Conservation (phyloP, 208 protist genomes). For the Trypanosoma caninum region DNA sequence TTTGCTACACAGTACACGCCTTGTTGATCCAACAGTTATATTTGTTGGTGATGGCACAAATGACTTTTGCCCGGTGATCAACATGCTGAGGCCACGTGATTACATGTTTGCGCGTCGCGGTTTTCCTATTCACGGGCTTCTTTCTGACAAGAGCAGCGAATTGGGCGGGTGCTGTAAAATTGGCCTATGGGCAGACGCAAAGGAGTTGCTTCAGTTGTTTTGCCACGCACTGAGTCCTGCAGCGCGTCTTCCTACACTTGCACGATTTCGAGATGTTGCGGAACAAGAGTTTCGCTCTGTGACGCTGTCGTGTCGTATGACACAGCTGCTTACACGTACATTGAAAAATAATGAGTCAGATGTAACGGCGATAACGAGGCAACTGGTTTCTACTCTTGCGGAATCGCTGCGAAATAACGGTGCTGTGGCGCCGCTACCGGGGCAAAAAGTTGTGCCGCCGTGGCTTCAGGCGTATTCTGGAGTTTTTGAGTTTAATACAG, state of each 20-base stretch:
- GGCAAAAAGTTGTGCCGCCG: constrained; percentile 42
- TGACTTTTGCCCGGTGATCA: constrained; percentile 81
- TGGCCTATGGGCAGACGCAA: constrained; percentile 60
- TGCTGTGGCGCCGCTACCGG: constrained; percentile 60
- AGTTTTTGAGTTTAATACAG: constrained; percentile 35
- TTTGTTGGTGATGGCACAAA: constrained; percentile 85
- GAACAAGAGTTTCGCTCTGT: constrained; percentile 67
- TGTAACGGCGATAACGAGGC: constrained; percentile 19
- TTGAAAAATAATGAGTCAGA: constrained; percentile 33
- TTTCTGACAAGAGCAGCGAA: constrained; percentile 18
- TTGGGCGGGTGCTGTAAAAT: constrained; percentile 74
- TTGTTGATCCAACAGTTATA: constrained; percentile 86
- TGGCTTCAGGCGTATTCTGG: constrained; percentile 81
- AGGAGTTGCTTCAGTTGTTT: constrained; percentile 63
- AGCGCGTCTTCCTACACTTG: constrained; percentile 68
- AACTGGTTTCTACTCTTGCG: constrained; percentile 34
- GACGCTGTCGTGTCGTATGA: constrained; percentile 58
- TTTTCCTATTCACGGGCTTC: constrained; percentile 57
- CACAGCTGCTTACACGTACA: constrained; percentile 46
- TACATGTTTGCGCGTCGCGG: constrained; percentile 67
- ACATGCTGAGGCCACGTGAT: constrained; percentile 75
- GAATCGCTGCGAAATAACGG: constrained; percentile 35
- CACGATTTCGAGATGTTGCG: constrained; percentile 63
- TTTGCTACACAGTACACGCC: constrained; percentile 57
- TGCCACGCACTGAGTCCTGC: constrained; percentile 34